Evolutionary conservation across 768 basidiomycete species (phyloP).

Genomic region (Sporobolomyces roseus): DNA sequence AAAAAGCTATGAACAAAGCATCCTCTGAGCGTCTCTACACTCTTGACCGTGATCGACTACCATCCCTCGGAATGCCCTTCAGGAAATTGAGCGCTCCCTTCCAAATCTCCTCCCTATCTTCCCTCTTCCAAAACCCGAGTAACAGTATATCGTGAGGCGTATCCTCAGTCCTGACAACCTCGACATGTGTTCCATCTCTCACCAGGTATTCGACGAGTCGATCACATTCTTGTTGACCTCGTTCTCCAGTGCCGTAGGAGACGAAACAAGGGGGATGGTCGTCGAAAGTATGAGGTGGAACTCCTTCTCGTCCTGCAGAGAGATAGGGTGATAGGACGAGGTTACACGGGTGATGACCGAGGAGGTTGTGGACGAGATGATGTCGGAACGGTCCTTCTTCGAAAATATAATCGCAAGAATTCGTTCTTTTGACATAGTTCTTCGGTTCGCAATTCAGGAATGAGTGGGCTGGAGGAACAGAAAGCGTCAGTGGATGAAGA

Average conservation of each 20-base stretch:
- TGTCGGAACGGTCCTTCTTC: conserved; percentile 22
- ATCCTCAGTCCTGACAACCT: conserved; percentile 22
- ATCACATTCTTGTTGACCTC: conserved; percentile 18
- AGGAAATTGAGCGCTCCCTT: conserved; percentile 8
- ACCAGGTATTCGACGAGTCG: conserved; percentile 1
- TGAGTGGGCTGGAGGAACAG: neutral
- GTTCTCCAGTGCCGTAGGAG: conserved; percentile 30
- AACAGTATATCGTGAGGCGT: conserved; percentile 32
- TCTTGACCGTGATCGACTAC: too few relatives aligned
- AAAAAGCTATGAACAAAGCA: too few relatives aligned
- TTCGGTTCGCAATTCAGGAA: conserved; percentile 15
- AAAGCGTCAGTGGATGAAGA: neutral
- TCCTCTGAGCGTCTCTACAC: too few relatives aligned
- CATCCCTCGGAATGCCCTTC: neutral
- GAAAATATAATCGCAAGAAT: conserved; percentile 31
- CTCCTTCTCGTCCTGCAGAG: conserved; percentile 10
- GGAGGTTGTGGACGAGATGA: conserved; percentile 4
- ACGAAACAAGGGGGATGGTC: conserved; percentile 20
- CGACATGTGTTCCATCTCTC: conserved; percentile 11
- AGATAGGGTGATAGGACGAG: conserved; percentile 30
- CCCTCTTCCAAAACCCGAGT: conserved; percentile 22
- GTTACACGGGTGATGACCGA: too few relatives aligned
- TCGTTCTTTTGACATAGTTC: conserved; percentile 5
- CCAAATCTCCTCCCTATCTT: conserved; percentile 17
- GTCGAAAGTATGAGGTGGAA: neutral